Conservation (phyloP, 306 rosid species). For the Phaseolus lunatus region DNA sequence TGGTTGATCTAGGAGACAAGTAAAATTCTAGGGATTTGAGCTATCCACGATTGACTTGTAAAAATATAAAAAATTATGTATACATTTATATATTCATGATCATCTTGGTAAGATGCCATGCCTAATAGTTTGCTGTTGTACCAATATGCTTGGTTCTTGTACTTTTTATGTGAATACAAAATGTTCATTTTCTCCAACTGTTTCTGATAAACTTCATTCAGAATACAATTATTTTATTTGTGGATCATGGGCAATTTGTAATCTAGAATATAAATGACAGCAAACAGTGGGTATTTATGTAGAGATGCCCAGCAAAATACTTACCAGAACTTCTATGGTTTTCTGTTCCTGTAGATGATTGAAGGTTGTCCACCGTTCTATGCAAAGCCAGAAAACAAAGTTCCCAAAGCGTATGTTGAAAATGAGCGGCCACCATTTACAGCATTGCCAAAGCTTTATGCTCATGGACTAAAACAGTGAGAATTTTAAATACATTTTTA, state of each 20-base stretch:
- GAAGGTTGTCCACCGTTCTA: slow-evolving; percentile 62
- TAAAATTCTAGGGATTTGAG: slow-evolving; percentile 5
- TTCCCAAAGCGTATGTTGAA: slow-evolving; percentile 58
- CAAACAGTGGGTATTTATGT: slow-evolving; percentile 21
- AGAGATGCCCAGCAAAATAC: slow-evolving; percentile 23
- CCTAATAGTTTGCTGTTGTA: slow-evolving; percentile 11
- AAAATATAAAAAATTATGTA: neutral
- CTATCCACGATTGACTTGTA: neutral
- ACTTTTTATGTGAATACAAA: neutral
- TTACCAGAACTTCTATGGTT: slow-evolving; percentile 36
- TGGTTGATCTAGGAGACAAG: slow-evolving; percentile 11
- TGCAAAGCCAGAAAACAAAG: slow-evolving; percentile 57
- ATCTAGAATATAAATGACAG: slow-evolving; percentile 29
- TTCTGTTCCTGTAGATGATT: slow-evolving; percentile 58
- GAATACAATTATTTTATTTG: slow-evolving; percentile 11
- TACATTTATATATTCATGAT: slow-evolving; percentile 3
- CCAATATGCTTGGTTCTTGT: slow-evolving; percentile 4
- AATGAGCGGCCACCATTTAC: slow-evolving; percentile 59
- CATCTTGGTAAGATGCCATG: neutral
- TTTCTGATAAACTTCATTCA: slow-evolving; percentile 6
- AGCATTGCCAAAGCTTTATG: slow-evolving; percentile 54
- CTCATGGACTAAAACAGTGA: slow-evolving; percentile 61
- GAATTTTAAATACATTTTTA: slow-evolving; percentile 27
- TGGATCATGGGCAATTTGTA: slow-evolving; percentile 7
- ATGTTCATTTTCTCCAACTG: neutral